Evolutionary conservation across 176 grass and related monocot species (phyloP).

Genomic region (Bonia amplexicaulis): DNA sequence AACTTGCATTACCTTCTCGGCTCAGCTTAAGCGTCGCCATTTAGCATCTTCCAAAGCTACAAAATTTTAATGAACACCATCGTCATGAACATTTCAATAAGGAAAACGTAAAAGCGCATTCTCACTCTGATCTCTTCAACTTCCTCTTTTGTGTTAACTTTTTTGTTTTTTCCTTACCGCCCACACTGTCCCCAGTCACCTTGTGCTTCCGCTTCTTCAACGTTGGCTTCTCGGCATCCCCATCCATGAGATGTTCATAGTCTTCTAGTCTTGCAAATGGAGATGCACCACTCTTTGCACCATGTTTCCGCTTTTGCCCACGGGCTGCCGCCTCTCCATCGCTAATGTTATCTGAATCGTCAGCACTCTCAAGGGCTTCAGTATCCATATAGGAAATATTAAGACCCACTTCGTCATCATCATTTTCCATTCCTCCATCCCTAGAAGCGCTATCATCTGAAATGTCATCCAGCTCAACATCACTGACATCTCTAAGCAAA

Average conservation of each 20-base stretch:
- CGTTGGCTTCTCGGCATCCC: background rate
- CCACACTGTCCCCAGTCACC: conserved; percentile 15
- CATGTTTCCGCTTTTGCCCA: conserved; percentile 47
- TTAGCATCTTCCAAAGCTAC: background rate
- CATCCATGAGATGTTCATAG: conserved; percentile 66
- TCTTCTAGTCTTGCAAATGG: conserved; percentile 87
- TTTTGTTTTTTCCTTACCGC: conserved; percentile 19
- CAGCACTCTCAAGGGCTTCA: conserved; percentile 15
- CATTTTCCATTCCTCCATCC: conserved; percentile 20
- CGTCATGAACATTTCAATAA: background rate
- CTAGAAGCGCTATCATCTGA: background rate
- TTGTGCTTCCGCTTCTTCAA: conserved; percentile 30
- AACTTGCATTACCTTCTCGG: background rate
- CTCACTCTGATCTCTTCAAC: conserved; percentile 14
- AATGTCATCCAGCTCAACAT: conserved; percentile 49
- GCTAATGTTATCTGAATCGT: conserved; percentile 30
- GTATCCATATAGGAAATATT: background rate
- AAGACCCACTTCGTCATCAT: conserved; percentile 16
- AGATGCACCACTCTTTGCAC: conserved; percentile 28
- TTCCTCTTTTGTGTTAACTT: conserved; percentile 38
- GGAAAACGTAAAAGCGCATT: background rate
- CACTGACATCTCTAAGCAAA: conserved; percentile 70
- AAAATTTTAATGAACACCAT: conserved; percentile 4
- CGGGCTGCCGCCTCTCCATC: background rate
- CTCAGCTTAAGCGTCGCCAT: too few species aligned